Percentiles rank a stretch among this genome's conserved stretches.
phyloP scores from a whole-genome alignment of 176 grass and related monocot genomes.

The Urochloa ruziziensis region DNA sequence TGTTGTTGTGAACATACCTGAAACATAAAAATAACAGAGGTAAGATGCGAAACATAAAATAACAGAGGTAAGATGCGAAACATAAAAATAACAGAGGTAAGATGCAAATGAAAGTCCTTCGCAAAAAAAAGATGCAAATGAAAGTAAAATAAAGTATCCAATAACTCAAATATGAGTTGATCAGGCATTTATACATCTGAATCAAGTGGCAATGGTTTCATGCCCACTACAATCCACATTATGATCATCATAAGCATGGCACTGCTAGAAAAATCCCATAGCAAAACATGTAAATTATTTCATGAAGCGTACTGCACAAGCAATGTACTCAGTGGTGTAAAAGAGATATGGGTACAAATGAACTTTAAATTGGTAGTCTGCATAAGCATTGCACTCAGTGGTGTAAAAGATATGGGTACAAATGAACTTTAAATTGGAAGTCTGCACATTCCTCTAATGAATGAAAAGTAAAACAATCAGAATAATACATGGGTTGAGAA shows the following conservation, averaged over 20 bases:
- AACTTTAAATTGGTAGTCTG: neutral
- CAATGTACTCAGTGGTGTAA: neutral
- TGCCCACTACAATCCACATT: neutral
- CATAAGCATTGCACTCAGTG: no score
- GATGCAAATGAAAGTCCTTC: no score
- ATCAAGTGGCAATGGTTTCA: neutral
- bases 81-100: no score
- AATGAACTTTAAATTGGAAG: neutral
- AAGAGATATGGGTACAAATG: neutral
- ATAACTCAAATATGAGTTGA: slow-evolving; percentile 7
- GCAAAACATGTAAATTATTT: neutral
- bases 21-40: slow-evolving; percentile 27
- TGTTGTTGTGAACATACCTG: slow-evolving; percentile 99
- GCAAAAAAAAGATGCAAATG: no score
- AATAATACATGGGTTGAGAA: neutral
- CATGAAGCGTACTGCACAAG: no score
- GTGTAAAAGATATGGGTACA: neutral
- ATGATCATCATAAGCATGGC: neutral
- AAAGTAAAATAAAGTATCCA: neutral
- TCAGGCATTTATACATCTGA: neutral
- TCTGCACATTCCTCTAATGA: neutral
- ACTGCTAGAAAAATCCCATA: neutral
- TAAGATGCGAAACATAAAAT: slow-evolving; percentile 28
- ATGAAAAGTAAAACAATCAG: neutral
- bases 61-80: no score